phyloP scores from a whole-genome alignment of 1,139 yeast species.

The Magnusiomyces suaveolens region DNA sequence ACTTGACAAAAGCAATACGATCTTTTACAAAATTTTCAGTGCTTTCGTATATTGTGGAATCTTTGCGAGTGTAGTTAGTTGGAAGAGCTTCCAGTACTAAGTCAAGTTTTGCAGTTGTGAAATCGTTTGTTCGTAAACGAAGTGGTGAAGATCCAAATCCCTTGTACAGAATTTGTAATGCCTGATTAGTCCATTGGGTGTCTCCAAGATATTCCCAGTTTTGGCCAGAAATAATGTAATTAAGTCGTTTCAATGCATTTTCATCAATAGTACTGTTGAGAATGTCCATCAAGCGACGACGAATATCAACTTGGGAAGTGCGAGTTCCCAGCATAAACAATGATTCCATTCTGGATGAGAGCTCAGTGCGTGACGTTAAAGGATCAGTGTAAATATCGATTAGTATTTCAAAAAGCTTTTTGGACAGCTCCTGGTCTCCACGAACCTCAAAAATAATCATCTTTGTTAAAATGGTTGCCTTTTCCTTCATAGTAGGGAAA shows the following conservation, averaged over 20 bases:
- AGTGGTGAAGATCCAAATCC: slow-evolving; percentile 51
- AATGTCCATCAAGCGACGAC: slow-evolving; percentile 72
- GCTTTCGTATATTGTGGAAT: slow-evolving; percentile 16
- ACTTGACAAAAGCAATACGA: slow-evolving; percentile 45
- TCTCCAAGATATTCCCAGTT: slow-evolving; percentile 95
- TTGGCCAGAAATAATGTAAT: slow-evolving; percentile 81
- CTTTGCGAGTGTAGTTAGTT: slow-evolving; percentile 17
- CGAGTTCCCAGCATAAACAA: slow-evolving; percentile 93
- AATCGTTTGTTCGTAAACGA: slow-evolving; percentile 40
- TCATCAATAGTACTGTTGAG: slow-evolving; percentile 71
- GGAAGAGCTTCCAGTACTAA: slow-evolving; percentile 37
- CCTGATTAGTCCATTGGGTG: slow-evolving; percentile 92
- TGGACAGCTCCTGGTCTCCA: slow-evolving; percentile 72
- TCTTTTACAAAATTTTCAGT: slow-evolving; percentile 37
- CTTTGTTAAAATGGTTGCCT: slow-evolving; percentile 86
- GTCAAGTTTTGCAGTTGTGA: slow-evolving; percentile 47
- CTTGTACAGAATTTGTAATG: slow-evolving; percentile 75
- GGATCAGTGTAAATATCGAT: slow-evolving; percentile 83
- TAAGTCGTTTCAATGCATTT: slow-evolving; percentile 68
- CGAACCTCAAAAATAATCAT: slow-evolving; percentile 89
- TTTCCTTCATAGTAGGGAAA: slow-evolving; percentile 92
- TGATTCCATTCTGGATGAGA: slow-evolving; percentile 92
- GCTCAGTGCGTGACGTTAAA: slow-evolving; percentile 69
- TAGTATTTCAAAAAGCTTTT: slow-evolving; percentile 75
- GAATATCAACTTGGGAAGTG: slow-evolving; percentile 62